Base-by-base conservation (phyloP, 345 rosid species). In the Salix suchowensis region DNA sequence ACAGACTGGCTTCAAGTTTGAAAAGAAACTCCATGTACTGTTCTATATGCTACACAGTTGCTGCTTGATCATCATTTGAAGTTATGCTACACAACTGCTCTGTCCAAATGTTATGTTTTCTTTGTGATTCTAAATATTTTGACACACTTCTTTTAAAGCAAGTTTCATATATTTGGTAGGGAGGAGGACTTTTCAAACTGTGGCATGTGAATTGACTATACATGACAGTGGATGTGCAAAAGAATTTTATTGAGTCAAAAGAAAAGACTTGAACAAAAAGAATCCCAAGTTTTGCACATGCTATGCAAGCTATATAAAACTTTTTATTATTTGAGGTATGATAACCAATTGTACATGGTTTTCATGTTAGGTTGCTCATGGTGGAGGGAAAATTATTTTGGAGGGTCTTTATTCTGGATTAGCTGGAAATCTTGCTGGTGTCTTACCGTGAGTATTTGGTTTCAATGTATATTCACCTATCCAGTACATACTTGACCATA, bases 361-460 rank as follows among this genome's bases (percentile, higher is more conserved):
- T 46, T 46, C 50, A 46, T 46, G 50, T 46, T 80, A 93, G 98
- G 98, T 89, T 64, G 95, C 84, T 86, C 94, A 82, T 67, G 98
- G 97, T 68, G 96, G 97, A 82, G 97, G 91, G 10, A 85, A 91
- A 80, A 93, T 96, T 79, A 81, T 77, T 65, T 83, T 87, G 78
- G 90, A 87, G 86, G 99, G 97, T 79, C 91, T 96, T 74, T 96
- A 96, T 87, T 96, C 99, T 76, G 99, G 99, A 83, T 86, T 96
- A 84, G 88, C 90, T 67, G 98, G 97, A 81, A 96, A 93, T 80
- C 81, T 93, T 74, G 95, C 87, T 71, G 97, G 99, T 39, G 99
- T 92, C 83, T 87, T 93, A 78, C 95, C 98, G 98, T 93, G 84
- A 88, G 97, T 88, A 74, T 58, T 26, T 76, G 6, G 18, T 77